Evolutionary conservation across 305 asterid genomes (phyloP), one percentile per base, ranked within the genome.

Genomic region (Ruellia speciosa): DNA sequence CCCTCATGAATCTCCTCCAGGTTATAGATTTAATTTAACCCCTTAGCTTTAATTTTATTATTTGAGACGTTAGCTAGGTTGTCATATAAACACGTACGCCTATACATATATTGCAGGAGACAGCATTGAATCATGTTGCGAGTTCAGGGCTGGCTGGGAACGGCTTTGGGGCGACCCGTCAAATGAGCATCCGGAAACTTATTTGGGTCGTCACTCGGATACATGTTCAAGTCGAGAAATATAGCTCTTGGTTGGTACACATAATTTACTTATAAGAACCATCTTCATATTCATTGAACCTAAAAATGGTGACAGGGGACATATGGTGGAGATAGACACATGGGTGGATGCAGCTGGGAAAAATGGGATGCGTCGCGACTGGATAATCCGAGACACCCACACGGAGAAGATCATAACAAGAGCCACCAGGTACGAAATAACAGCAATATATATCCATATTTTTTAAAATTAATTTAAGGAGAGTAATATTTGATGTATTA

Each of bases 311-410:
- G 39, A 15, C 64, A 85, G 96, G 96, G 95, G 96, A 20, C 95
- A 88, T 49, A 76, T 88, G 9, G 87, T 88, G 34, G 94, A 86
- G 81, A 79, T 88, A 28, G 96, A 88, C 60, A 88, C 96, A 1
- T 88, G 96, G 96, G 96, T 88, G 47, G 90, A 76, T 50, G 96
- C 96, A 14, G 84, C 95, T 0, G 95, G 96, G 9, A 88, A 88
- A 60, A 88, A 88, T 15, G 96, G 88, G 9, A 88, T 88, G 96
- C 86, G 95, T 0, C 75, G 95, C 1, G 94, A 88, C 59, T 88
- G 96, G 96, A 74, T 86, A 0, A 81, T 88, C 47, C 80, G 94
- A n/a, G 95, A 88, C 65, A 68, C 66, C 60, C 68, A 68, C 49
- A 78, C 96, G 6, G 78, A 53, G 9, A 13, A 53, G 2, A 53